Conservation (phyloP, 108 stramenopile species). For the Pseudonitzschia multistriata region DNA sequence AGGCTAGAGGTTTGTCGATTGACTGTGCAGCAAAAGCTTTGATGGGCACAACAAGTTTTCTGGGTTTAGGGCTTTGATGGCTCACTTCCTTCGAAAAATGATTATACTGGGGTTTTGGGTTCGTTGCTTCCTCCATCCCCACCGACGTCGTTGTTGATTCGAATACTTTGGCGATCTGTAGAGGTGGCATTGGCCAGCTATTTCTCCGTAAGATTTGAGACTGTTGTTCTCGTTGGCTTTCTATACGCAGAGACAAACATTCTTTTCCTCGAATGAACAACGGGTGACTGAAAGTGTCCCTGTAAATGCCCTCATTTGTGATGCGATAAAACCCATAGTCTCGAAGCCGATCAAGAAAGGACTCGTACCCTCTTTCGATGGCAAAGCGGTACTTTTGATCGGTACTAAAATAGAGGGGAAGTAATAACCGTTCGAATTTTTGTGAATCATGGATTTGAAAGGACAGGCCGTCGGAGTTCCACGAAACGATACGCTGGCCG, state of each 20-base stretch:
- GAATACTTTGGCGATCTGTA: not conserved
- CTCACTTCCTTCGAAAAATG: no score
- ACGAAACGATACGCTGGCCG: constrained; percentile 37
- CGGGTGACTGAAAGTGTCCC: constrained; percentile 1
- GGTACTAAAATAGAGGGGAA: constrained; percentile 54
- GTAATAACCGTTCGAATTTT: constrained; percentile 44
- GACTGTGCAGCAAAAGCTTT: not conserved
- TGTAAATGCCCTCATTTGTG: not conserved
- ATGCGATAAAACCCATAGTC: not conserved
- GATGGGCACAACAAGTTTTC: no score
- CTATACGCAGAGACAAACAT: not conserved
- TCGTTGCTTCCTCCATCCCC: no score
- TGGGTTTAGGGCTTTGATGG: no score
- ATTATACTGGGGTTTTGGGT: no score
- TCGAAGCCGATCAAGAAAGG: not conserved
- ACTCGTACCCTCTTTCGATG: constrained; percentile 42
- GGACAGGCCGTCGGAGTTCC: constrained; percentile 59
- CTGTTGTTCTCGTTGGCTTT: not conserved
- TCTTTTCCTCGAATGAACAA: not conserved
- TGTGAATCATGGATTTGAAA: constrained; percentile 54
- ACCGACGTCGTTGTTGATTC: no score
- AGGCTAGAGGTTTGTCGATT: not conserved
- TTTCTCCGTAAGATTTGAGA: not conserved
- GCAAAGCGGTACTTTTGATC: constrained; percentile 30
- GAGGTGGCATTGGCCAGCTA: constrained; percentile 1